Evolutionary conservation across 2,329 filamentous ascomycete species (phyloP), one percentile per base, ranked within the genome.

Genomic region (Penicillium sp.): DNA sequence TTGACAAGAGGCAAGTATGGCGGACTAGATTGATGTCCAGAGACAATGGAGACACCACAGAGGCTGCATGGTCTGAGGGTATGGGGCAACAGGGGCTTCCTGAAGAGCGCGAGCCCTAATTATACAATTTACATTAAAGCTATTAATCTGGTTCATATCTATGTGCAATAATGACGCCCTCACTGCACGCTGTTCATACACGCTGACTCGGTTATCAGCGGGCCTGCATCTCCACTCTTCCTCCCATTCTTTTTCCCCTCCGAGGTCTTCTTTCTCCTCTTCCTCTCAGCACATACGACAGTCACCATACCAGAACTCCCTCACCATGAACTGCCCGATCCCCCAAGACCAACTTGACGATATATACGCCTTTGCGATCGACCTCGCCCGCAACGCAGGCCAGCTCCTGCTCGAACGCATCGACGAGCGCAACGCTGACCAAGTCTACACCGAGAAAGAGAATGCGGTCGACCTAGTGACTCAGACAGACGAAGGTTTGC

Each of bases 391-490:
- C 70, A 84, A 88, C 77, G 90, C 90, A 0, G 90, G 91, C 7
- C 78, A 84, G 58, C 83, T 91, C 70, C 82, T 93, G 47, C 84
- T 90, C 72, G 83, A 87, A 52, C 87, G 86, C 13, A 86, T 88
- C n/a, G 81, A 84, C 66, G 73, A 82, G 65, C 83, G 88, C 38
- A 85, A 84, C 68, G 78, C 76, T 9, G 79, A 74, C 48, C 76
- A 82, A 63, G 69, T 70, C 1, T 82, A 84, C 58, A 78, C 82
- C 7, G 89, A 92, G 76, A 93, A 93, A 74, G 88, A 91, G 67
- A 92, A 86, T 71, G 84, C 90, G 1, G 90, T 93, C 11, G 91
- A 93, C 73, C 86, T 93, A 64, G 90, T 93, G 21, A 93, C 90
- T 9, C 86, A 92, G 77, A 90, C 89, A 0, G 90, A 93, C 72